Evolutionary conservation across 306 rosid species (phyloP), one percentile per base, ranked within the genome.

Genomic region (Vachellia collinsii): DNA sequence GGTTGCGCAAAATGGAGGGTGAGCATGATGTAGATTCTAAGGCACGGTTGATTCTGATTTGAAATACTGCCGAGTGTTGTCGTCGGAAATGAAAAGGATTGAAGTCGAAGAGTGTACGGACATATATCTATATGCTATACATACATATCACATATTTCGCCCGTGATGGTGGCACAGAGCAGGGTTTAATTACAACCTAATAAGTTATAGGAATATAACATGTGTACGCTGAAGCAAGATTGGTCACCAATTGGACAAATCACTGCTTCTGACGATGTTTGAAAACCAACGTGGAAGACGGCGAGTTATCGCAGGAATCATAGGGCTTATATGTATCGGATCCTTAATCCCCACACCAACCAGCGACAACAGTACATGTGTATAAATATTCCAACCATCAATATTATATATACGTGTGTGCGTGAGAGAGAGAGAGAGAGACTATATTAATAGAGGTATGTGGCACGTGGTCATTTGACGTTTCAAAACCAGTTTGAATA

Each of bases 401-500:
- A 58, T 56, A 58, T 53, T 19, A 19, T 53, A 19, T 16, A 22
- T 7, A 0, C 2, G 34, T 29, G 34, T 2, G 34, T 29, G 34
- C 34, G 1, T 29, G 34, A 0, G 34, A 29, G 34, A 29, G 34
- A 29, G 34, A 29, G 34, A n/a, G 34, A 2, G 34, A 2, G 23
- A 19, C 59, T 7, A 19, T 7, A 19, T 53, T 6, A 0, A 14
- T 0, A 13, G 54, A 7, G 20, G 1, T 17, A 38, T 5, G 76
- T 67, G 74, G 63, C 83, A 62, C 82, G 80, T 79, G 81, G 65
- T 38, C 53, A 68, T 72, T 81, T 70, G 89, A 86, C 85, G 78
- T 77, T 76, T 86, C 87, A 83, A 82, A 75, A 25, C 22, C 38
- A 46, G 84, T 81, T 83, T 89, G 90, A 83, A 83, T 75, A 80